Percentiles rank a stretch among this genome's conserved stretches.
Conservation (phyloP, 1,284 basidiomycete genomes). For the Prillingera fragicola region DNA sequence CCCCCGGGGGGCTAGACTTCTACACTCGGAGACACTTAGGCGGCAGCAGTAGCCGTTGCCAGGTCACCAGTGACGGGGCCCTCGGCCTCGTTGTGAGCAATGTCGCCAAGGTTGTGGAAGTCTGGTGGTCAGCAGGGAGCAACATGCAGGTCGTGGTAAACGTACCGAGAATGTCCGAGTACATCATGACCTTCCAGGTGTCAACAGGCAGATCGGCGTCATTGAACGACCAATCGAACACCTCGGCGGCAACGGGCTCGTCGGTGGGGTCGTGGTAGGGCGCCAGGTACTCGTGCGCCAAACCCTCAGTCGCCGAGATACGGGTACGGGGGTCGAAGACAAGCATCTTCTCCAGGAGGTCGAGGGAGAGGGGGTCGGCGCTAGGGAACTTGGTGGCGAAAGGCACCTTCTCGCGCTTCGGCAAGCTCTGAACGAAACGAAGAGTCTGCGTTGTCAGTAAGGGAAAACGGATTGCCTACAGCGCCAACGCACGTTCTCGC, state of each 20-base stretch:
- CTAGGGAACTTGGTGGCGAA: conserved; percentile 92
- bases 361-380: conserved; percentile 82
- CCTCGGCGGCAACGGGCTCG: conserved; percentile 87
- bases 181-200: conserved; percentile 99
- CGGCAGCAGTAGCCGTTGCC: conserved; percentile 22
- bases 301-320: conserved; percentile 87
- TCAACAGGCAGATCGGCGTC: conserved; percentile 99
- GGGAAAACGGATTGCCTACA: too few species aligned
- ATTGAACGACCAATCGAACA: conserved; percentile 99
- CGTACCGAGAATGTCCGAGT: conserved; percentile 86
- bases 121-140: conserved; percentile 30
- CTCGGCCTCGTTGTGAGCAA: conserved; percentile 43
- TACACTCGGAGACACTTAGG: too few species aligned
- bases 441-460: conserved; percentile 63
- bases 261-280: conserved; percentile 99
- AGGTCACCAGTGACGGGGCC: conserved; percentile 46
- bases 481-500: conserved; percentile 73
- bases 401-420: conserved; percentile 90
- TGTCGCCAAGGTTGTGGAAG: conserved; percentile 53
- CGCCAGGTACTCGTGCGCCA: conserved; percentile 88
- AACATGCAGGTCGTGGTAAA: conserved; percentile 7
- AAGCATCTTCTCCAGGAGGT: conserved; percentile 97
- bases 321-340: conserved; percentile 97
- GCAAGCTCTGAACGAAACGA: conserved; percentile 95
- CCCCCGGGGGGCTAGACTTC: too few species aligned